Evolutionary conservation across 148 eudicot genomes (phyloP), one percentile per base, ranked within the genome.

Genomic region (Camellia lanceoleosa): DNA sequence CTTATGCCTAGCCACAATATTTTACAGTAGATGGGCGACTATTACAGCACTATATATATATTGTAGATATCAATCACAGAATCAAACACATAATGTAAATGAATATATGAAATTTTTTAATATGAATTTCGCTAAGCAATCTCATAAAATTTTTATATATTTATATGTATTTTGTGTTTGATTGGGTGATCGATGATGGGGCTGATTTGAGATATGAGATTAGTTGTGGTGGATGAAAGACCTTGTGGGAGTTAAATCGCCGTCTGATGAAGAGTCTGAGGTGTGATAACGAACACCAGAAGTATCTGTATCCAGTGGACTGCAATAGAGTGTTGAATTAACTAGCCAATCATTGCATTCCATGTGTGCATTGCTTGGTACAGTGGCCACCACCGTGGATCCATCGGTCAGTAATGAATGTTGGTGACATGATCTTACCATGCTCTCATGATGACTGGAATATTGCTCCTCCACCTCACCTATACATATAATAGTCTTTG

Each of bases 231-330:
- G 20, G 20, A 68, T 13, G 18, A 59, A 42, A 59, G 38, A 5
- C 78, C 78, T 75, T 10, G 52, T 7, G 2, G 18, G 78, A 41
- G n/a, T 19, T 18, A 59, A 59, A 10, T 76, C 83, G 6, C 64
- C 74, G n/a, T 79, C 79, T 0, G 80, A 76, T 15, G 86, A 80
- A 23, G 83, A 80, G 20, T 80, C 83, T 0, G 83, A 76, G 51
- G 71, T 54, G 60, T 71, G 61, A 19, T 71, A 61, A 62, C 60
- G 58, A 19, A 13, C 52, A 59, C 73, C 81, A n/a, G 12, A 16
- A 30, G 38, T 30, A 30, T 30, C 38, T 30, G 38, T 30, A 30
- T 5, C 70, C 77, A 20, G 15, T 15, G 82, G 72, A 67, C 68
- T 52, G 56, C 14, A 55, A 1, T 79, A 5, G n/a, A 69, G 80